phyloP scores from a whole-genome alignment of 352 stramenopile species.

The Globisporangium cederbergense region DNA sequence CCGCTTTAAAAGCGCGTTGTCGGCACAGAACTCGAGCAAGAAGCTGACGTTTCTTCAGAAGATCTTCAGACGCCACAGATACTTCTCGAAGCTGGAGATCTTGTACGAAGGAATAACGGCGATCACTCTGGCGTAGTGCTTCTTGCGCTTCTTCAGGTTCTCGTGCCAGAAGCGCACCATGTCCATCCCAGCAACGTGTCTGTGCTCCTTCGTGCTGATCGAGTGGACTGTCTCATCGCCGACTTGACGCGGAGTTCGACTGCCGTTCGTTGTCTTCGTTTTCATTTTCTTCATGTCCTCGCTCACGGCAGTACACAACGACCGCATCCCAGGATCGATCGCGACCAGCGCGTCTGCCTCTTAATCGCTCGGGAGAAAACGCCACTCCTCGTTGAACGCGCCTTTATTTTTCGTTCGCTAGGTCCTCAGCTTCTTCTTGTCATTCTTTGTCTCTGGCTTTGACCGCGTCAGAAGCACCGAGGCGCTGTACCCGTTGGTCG shows the following conservation, averaged over 20 bases:
- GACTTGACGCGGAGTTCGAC: not conserved
- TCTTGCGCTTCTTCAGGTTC: too few species aligned
- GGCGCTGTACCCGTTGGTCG: constrained; percentile 6
- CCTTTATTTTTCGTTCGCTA: not conserved
- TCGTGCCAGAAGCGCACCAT: too few species aligned
- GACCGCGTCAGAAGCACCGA: constrained; percentile 6
- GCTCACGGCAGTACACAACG: constrained; percentile 9
- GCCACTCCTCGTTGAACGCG: not conserved
- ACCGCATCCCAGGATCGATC: constrained; percentile 12
- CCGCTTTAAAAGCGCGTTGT: constrained; percentile 4
- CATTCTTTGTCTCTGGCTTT: not conserved
- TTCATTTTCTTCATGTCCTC: not conserved
- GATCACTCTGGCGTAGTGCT: too few species aligned
- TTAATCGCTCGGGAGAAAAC: not conserved
- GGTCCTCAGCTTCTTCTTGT: not conserved
- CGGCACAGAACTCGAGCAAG: not conserved
- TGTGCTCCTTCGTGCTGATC: too few species aligned
- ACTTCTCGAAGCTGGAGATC: too few species aligned
- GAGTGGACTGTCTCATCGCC: not conserved
- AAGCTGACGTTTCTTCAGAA: not conserved
- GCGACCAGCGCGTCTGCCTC: not conserved
- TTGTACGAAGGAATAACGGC: too few species aligned
- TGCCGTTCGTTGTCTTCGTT: not conserved
- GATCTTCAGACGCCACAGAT: too few species aligned
- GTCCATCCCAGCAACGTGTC: too few species aligned